These are phyloP conservation scores for Solidago caesia DNA, from an alignment of 129 eudicot species.

Conservation along the genomic window DNA sequence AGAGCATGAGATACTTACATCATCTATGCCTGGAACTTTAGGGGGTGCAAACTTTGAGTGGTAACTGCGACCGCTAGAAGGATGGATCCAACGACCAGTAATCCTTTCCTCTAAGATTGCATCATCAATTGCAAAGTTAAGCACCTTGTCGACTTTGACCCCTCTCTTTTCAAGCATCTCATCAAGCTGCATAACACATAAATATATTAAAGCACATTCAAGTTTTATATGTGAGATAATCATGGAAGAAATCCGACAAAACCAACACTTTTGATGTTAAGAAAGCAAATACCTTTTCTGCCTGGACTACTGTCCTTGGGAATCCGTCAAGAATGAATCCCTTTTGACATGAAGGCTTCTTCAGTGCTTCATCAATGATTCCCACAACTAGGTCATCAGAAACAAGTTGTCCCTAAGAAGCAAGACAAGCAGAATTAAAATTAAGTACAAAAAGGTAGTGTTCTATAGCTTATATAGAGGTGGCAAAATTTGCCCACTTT, in stretches of 20 bases:
- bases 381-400: constrained; percentile 97
- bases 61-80: constrained; percentile 86
- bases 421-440: not conserved
- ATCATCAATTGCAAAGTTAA: constrained; percentile 96
- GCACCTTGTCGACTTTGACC: constrained; percentile 72
- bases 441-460: not conserved
- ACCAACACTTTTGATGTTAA: not conserved
- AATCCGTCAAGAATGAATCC: constrained; percentile 98
- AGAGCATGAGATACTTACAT: constrained; percentile 48
- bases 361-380: constrained; percentile 87
- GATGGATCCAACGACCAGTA: constrained; percentile 95
- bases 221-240: not conserved
- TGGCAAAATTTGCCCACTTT: too few relatives aligned
- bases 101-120: constrained; percentile 90
- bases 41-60: constrained; percentile 94
- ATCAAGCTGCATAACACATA: constrained; percentile 60
- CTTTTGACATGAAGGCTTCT: constrained; percentile 90
- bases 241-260: not conserved
- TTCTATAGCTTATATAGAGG: too few relatives aligned
- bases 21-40: constrained; percentile 75
- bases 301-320: constrained; percentile 89
- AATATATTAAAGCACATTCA: not conserved
- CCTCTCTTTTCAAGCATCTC: constrained; percentile 86
- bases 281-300: constrained; percentile 56
- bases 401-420: constrained; percentile 79